A percentile compares a stretch with the other conserved stretches of the same genome.
Evolutionary conservation across 129 eudicot species (phyloP).

Genomic region (Ambrosia artemisiifolia): DNA sequence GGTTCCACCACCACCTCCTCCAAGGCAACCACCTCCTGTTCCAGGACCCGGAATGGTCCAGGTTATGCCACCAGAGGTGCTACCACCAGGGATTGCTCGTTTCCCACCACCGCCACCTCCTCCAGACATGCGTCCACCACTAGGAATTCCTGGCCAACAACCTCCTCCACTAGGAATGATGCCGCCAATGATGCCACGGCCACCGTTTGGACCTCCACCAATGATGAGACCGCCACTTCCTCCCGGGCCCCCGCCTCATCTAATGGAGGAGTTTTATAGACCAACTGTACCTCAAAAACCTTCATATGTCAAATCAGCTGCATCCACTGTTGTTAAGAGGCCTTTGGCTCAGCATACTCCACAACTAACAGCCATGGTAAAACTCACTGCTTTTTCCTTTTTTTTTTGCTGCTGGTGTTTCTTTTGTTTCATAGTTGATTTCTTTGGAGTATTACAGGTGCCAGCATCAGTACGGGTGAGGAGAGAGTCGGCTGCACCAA

Average conservation of each 20-base stretch:
- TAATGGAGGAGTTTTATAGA: slow-evolving; percentile 42
- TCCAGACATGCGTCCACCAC: slow-evolving; percentile 66
- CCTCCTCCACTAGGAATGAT: slow-evolving; percentile 64
- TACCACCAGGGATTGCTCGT: slow-evolving; percentile 81
- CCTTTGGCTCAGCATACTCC: slow-evolving; percentile 99
- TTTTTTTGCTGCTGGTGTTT: not conserved
- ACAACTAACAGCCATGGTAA: slow-evolving; percentile 91
- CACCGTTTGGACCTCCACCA: slow-evolving; percentile 80
- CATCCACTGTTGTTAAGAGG: slow-evolving; percentile 96
- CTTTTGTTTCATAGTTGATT: not conserved
- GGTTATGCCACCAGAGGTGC: slow-evolving; percentile 54
- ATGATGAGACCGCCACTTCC: slow-evolving; percentile 99
- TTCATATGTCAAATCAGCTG: slow-evolving; percentile 91
- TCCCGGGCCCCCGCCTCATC: slow-evolving; percentile 86
- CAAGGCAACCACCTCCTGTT: slow-evolving; percentile 59
- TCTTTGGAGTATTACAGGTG: slow-evolving; percentile 42
- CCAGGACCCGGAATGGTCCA: slow-evolving; percentile 54
- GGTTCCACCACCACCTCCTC: slow-evolving; percentile 86
- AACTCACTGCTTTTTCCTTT: not conserved
- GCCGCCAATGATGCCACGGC: slow-evolving; percentile 70
- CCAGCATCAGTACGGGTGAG: slow-evolving; percentile 96
- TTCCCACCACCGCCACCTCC: slow-evolving; percentile 86
- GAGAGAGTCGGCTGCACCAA: slow-evolving; percentile 84
- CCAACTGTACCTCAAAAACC: slow-evolving; percentile 82
- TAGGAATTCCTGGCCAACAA: slow-evolving; percentile 66